phyloP scores from a whole-genome alignment of 1,139 yeast species.

The Debaryomyces subglobosus region DNA sequence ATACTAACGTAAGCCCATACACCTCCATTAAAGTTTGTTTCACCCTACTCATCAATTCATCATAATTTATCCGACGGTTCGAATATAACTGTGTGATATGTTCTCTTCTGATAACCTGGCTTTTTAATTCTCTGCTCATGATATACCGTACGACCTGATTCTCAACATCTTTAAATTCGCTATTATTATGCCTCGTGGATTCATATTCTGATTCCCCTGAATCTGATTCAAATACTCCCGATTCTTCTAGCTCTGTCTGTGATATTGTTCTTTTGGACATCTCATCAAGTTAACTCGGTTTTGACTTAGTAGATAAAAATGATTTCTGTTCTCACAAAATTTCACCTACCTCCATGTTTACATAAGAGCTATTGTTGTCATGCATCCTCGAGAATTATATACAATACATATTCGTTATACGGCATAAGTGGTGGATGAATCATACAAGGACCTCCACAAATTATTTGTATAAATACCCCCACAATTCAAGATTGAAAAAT shows the following conservation, averaged over 20 bases:
- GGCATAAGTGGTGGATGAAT: background rate
- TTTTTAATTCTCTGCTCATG: slow-evolving; percentile 28
- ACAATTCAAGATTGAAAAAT: background rate
- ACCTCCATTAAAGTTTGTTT: slow-evolving; percentile 21
- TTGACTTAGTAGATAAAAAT: background rate
- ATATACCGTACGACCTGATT: slow-evolving; percentile 25
- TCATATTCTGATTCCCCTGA: background rate
- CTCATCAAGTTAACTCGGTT: background rate
- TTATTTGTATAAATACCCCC: background rate
- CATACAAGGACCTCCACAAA: background rate
- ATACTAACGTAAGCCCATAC: slow-evolving; percentile 36
- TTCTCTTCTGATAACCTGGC: slow-evolving; percentile 31
- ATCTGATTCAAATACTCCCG: background rate
- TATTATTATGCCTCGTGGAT: background rate
- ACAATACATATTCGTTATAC: background rate
- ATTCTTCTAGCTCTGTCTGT: slow-evolving; percentile 1
- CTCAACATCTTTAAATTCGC: slow-evolving; percentile 4
- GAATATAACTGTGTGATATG: slow-evolving; percentile 23
- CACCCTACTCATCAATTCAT: slow-evolving; percentile 10
- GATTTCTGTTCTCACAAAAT: background rate
- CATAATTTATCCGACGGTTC: slow-evolving; percentile 18
- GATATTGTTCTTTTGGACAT: slow-evolving; percentile 1
- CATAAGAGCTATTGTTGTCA: background rate
- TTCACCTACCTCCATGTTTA: background rate
- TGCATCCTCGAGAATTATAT: background rate